Percentiles rank a stretch among this genome's conserved stretches.
Conservation (phyloP, 148 eudicot genomes). For the Heliamphora exappendiculata region DNA sequence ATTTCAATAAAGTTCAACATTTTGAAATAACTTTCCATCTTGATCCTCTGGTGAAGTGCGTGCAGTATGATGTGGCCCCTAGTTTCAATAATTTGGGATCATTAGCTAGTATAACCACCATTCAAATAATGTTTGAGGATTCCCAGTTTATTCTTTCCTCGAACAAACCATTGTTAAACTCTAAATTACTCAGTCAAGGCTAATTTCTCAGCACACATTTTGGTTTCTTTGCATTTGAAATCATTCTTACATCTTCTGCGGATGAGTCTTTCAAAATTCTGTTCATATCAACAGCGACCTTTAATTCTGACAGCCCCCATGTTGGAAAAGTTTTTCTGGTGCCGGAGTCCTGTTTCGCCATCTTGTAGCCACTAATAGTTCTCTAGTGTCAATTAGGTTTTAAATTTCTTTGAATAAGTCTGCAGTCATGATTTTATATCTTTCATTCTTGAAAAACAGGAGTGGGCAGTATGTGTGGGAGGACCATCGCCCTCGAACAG, state of each 20-base stretch:
- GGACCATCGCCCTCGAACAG: constrained; percentile 93
- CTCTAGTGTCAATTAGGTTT: background rate
- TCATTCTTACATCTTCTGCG: background rate
- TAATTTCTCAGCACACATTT: background rate
- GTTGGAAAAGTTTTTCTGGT: background rate
- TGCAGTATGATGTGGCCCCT: background rate
- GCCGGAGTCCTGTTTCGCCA: background rate
- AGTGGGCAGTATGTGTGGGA: constrained; percentile 88
- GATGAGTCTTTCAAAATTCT: background rate
- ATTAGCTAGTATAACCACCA: background rate
- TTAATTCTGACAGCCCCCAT: background rate
- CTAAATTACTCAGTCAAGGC: background rate
- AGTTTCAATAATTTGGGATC: background rate
- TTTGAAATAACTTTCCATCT: background rate
- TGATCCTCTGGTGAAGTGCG: background rate
- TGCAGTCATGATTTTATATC: background rate
- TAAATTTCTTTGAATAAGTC: background rate
- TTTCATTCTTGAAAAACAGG: constrained; percentile 34
- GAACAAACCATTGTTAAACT: background rate
- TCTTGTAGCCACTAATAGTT: no score
- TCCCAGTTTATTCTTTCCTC: background rate
- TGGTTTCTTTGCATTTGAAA: background rate
- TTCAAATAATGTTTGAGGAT: background rate
- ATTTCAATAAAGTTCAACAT: no score
- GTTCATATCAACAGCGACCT: background rate